Evolutionary conservation across 306 rosid genomes (phyloP).

Genomic region (Ziziphus jujuba): DNA sequence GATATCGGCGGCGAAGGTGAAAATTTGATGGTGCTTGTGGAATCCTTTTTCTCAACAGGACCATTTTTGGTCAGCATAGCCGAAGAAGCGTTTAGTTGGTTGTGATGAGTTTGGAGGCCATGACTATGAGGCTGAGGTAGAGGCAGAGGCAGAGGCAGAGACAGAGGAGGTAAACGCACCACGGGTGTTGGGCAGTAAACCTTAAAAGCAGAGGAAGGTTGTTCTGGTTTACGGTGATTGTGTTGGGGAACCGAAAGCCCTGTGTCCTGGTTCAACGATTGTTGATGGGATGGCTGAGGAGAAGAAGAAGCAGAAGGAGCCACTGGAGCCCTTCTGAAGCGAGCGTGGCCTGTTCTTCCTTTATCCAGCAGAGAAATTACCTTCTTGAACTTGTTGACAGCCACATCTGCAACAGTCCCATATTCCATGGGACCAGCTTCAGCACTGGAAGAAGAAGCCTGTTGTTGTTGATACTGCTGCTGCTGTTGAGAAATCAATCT

Average conservation of each 20-base stretch:
- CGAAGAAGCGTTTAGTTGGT: background rate
- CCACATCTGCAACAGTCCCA: constrained; percentile 45
- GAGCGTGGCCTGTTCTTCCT: constrained; percentile 72
- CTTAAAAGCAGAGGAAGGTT: constrained; percentile 65
- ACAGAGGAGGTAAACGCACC: constrained; percentile 44
- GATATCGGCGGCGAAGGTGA: constrained; percentile 43
- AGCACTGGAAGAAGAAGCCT: constrained; percentile 4
- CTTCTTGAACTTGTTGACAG: constrained; percentile 61
- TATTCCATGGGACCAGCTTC: constrained; percentile 7
- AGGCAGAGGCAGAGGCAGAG: constrained; percentile 19
- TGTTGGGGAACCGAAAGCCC: constrained; percentile 4
- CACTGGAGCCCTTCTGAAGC: constrained; percentile 57
- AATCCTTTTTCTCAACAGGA: constrained; percentile 35
- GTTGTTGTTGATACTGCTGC: constrained; percentile 9
- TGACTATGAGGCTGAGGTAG: constrained; percentile 1
- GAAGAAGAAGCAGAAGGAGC: constrained; percentile 12
- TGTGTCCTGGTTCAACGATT: constrained; percentile 8
- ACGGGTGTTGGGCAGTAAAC: constrained; percentile 50
- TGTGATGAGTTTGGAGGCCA: background rate
- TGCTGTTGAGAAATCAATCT: constrained; percentile 41
- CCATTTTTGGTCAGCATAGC: constrained; percentile 18
- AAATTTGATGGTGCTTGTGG: constrained; percentile 27
- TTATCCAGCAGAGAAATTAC: constrained; percentile 59
- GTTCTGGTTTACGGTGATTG: constrained; percentile 23
- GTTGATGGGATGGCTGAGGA: constrained; percentile 17